phyloP scores from a whole-genome alignment of 2,329 filamentous ascomycete species.

The Diplocarpon rosae region DNA sequence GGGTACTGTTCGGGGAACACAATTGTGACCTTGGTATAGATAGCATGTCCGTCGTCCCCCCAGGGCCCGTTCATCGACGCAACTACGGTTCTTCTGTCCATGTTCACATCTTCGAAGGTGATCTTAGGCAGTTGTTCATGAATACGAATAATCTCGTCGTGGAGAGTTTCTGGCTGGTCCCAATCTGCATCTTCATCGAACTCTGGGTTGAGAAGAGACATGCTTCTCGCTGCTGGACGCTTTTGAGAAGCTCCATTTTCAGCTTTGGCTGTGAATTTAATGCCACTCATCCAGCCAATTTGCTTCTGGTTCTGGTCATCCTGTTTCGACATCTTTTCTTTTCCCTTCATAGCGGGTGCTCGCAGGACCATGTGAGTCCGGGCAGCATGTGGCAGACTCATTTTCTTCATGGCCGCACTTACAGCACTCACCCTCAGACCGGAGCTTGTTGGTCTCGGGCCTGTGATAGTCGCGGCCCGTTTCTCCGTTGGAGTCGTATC shows the following conservation, averaged over 20 bases:
- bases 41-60: slow-evolving; percentile 44
- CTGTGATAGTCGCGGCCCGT: slow-evolving; percentile 50
- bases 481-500: slow-evolving; percentile 50
- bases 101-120: slow-evolving; percentile 52
- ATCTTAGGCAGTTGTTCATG: slow-evolving; percentile 52
- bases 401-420: slow-evolving; percentile 30
- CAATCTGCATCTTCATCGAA: slow-evolving; percentile 35
- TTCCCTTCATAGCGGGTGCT: slow-evolving; percentile 26
- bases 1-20: slow-evolving; percentile 50
- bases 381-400: slow-evolving; percentile 29
- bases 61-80: slow-evolving; percentile 56
- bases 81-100: slow-evolving; percentile 46
- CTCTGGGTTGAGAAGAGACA: slow-evolving; percentile 25
- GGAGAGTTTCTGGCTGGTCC: slow-evolving; percentile 47
- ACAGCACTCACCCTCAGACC: slow-evolving; percentile 27
- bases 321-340: slow-evolving; percentile 17
- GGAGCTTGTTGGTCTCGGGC: slow-evolving; percentile 38
- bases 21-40: slow-evolving; percentile 52
- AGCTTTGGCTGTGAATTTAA: slow-evolving; percentile 41
- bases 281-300: slow-evolving; percentile 60
- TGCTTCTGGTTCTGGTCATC: slow-evolving; percentile 40
- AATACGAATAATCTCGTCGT: slow-evolving; percentile 54
- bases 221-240: slow-evolving; percentile 18
- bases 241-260: slow-evolving; percentile 12
- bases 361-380: slow-evolving; percentile 19